Conservation (phyloP, 257 asterid species). For the Nyctanthes arbortristis region DNA sequence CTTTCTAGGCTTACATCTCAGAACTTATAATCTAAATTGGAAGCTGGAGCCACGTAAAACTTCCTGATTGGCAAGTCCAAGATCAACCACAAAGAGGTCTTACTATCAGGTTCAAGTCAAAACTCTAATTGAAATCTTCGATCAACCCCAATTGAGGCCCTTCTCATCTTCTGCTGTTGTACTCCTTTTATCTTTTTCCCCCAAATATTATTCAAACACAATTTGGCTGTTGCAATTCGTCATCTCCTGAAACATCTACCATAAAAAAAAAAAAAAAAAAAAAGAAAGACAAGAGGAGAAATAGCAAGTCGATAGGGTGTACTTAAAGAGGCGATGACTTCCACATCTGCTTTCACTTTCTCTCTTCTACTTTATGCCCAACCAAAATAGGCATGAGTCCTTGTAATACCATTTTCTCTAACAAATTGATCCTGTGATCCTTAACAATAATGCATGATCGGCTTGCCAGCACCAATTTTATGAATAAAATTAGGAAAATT, state of each 20-base stretch:
- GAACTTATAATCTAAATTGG: not conserved
- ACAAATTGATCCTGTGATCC: constrained; percentile 4
- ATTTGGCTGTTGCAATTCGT: not conserved
- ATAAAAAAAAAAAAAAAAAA: too few species aligned
- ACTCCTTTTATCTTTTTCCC: not conserved
- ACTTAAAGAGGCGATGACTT: not conserved
- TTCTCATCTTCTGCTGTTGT: not conserved
- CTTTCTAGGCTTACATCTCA: not conserved
- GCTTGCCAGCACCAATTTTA: constrained; percentile 14
- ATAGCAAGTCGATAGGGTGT: not conserved
- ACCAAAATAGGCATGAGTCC: not conserved
- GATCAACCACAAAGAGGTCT: not conserved
- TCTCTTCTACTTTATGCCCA: constrained; percentile 17
- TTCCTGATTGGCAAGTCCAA: not conserved
- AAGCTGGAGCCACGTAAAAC: not conserved
- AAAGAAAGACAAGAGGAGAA: too few species aligned
- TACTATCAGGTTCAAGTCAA: not conserved
- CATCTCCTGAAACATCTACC: constrained; percentile 1
- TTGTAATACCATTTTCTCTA: not conserved
- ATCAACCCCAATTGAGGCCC: too few species aligned
- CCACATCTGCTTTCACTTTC: not conserved
- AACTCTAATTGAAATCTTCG: not conserved
- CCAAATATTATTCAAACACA: not conserved
- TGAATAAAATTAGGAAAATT: constrained; percentile 3
- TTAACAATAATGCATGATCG: not conserved